Base-by-base conservation (phyloP, 78 protist species). In the Isochrysis galbana region DNA sequence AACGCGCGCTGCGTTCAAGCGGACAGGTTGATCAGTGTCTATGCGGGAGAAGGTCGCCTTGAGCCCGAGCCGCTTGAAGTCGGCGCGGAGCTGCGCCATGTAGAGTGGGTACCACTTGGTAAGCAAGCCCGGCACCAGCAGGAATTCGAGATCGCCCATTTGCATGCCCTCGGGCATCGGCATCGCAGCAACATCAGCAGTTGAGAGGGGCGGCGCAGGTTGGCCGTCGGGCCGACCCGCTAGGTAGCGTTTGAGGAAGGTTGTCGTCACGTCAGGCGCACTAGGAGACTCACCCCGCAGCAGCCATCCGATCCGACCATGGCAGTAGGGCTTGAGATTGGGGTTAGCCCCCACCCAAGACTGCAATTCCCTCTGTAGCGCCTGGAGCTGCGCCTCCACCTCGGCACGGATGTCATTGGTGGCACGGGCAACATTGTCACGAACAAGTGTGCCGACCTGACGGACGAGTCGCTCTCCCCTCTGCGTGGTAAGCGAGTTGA, bases 241-340 rank as follows among this genome's bases (percentile, higher is more conserved):
- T n/a, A n/a, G n/a, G n/a, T n/a, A n/a, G n/a, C n/a, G n/a, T n/a
- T n/a, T n/a, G n/a, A n/a, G n/a, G 17, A 72, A 72, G 44, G 25
- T 1, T 2, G 32, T 17, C 25, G 42, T 72, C 82, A 72, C 25
- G 42, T 72, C 42, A 1, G 19, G 21, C 32, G 5, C 44, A 19
- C 67, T 21, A 19, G 38, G 74, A 22, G 36, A 19, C 14, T 29
- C 82, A 1, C 5, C 17, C 26, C 14, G 2, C 42, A 72, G 82
- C 17, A 72, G 82, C 82, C 84, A 77, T 23, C 84, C 84, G 46
- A 77, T 77, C 36, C n/a, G 84, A 4, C 84, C 84, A n/a, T 77
- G 44, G 84, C 47, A 34, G 47, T 77, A 77, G 34, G 84, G 84
- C 84, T 77, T 77, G 34, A 77, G 26, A 46, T 77, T 77, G 34